Base-by-base conservation (phyloP, 768 basidiomycete genomes). In the Naganishia vishniacii region DNA sequence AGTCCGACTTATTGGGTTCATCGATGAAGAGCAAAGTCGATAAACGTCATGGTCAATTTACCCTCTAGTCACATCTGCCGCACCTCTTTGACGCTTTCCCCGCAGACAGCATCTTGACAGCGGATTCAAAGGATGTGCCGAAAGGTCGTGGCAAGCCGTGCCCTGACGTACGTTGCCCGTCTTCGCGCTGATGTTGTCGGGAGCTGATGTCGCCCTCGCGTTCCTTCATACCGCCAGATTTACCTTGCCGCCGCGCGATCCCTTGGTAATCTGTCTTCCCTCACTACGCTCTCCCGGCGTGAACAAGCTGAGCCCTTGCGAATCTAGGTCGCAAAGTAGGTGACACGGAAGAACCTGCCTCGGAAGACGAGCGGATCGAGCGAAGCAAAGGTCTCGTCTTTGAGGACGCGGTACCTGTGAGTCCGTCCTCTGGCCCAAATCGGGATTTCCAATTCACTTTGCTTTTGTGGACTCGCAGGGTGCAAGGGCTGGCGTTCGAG, bases 231-330 rank as follows among this genome's bases (percentile, higher is more conserved):
- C 13, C n/a, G 3, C 12, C 31, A 64, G 63, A 72, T 77, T 62
- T 77, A 73, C 53, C 64, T 77, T 18, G 75, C 75, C 58, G 75
- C 75, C 1, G 75, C 75, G n/a, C 66, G 69, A 0, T 68, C 67
- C 32, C 59, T 77, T 41, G 75, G 75, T 75, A 42, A n/a, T n/a
- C n/a, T 49, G 67, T 40, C 11, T 7, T 45, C 28, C 3, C 3
- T 23, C 46, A 3, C 26, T n/a, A 20, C 31, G 49, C 29, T 13
- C 15, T 4, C 29, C 3, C 15, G 25, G 23, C 25, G 45, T 20
- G 47, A 13, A 26, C 47, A 2, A 37, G 20, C 15, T 16, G 3
- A 20, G 49, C n/a, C 28, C 28, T 9, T 15, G 11, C 4, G 26
- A 18, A 11, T 49, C 32, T 46, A 72, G 75, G 75, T 7, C 65